Evolutionary conservation across 192 early-diverging fungal genomes (phyloP).

Genomic region (Gaertneriomyces semiglobifer): DNA sequence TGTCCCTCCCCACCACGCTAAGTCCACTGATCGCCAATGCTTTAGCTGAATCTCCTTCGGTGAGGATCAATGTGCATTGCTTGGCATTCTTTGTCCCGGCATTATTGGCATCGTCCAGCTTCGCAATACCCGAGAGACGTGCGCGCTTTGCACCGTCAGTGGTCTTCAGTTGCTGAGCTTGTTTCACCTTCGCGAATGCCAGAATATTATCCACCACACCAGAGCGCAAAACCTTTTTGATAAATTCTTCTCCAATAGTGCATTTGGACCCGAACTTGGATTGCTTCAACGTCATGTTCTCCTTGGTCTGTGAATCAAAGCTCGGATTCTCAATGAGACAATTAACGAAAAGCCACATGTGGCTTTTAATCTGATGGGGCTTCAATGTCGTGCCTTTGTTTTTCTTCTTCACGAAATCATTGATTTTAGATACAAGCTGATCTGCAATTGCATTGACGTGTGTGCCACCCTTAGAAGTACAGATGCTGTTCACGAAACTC

Average conservation of each 20-base stretch:
- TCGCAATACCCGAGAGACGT: constrained; percentile 61
- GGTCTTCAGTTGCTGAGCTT: constrained; percentile 56
- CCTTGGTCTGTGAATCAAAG: constrained; percentile 99
- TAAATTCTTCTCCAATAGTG: constrained; percentile 69
- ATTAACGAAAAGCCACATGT: constrained; percentile 94
- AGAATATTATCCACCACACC: constrained; percentile 83
- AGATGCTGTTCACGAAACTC: constrained; percentile 96
- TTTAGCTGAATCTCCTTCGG: constrained; percentile 92
- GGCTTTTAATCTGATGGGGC: constrained; percentile 80
- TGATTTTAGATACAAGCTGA: constrained; percentile 70
- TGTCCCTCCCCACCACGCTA: constrained; percentile 75
- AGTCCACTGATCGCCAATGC: constrained; percentile 77
- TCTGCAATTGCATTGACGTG: constrained; percentile 78
- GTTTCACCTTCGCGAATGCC: constrained; percentile 49
- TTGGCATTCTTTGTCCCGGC: constrained; percentile 65
- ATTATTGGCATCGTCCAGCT: constrained; percentile 83
- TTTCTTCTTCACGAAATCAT: constrained; percentile 68
- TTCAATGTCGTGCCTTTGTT: constrained; percentile 64
- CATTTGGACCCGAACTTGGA: constrained; percentile 80
- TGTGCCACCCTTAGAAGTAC: constrained; percentile 89
- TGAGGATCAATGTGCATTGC: constrained; percentile 83
- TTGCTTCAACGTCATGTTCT: constrained; percentile 79
- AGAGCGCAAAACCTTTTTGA: constrained; percentile 71
- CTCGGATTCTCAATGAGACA: constrained; percentile 87
- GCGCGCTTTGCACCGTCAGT: constrained; percentile 65